These are phyloP conservation scores for Karstenula rhodostoma DNA, from an alignment of 2,329 filamentous ascomycete species.

Conservation along the genomic window DNA sequence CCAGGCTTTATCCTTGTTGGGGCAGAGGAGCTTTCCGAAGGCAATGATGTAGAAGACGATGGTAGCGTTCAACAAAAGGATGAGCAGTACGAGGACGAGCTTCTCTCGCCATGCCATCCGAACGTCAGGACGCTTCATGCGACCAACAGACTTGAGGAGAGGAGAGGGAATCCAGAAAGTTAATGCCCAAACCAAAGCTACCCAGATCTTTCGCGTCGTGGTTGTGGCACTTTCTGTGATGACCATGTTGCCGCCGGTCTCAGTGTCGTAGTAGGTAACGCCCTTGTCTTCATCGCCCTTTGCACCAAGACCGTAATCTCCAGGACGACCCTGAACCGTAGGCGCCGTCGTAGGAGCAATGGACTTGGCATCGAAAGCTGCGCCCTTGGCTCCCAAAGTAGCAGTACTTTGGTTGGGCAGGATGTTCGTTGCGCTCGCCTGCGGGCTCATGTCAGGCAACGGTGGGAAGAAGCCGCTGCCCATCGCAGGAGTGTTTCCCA, in stretches of 20 bases:
- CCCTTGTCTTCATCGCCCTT: conserved; percentile 76
- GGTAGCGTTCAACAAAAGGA: conserved; percentile 79
- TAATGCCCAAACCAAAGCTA: conserved; percentile 80
- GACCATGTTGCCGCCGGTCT: conserved; percentile 78
- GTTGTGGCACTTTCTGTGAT: conserved; percentile 75
- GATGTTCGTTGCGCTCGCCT: conserved; percentile 77
- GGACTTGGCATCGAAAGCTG: conserved; percentile 47
- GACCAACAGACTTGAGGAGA: conserved; percentile 78
- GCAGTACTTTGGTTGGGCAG: conserved; percentile 56
- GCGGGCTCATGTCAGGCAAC: conserved; percentile 65
- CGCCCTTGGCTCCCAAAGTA: conserved; percentile 57
- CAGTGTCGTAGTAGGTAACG: conserved; percentile 74
- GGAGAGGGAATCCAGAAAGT: conserved; percentile 97
- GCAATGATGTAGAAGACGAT: conserved; percentile 92
- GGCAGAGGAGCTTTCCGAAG: conserved; percentile 86
- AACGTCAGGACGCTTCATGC: conserved; percentile 97
- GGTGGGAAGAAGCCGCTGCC: conserved; percentile 73
- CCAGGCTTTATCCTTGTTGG: conserved; percentile 92
- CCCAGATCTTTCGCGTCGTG: conserved; percentile 76
- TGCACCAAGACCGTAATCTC: conserved; percentile 87
- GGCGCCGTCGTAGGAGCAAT: conserved; percentile 69
- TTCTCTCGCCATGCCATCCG: conserved; percentile 98
- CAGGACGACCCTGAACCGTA: conserved; percentile 61
- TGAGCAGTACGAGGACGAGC: conserved; percentile 80
- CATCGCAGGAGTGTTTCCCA: conserved; percentile 62